Conservation (phyloP, 2,329 filamentous ascomycete genomes). For the Fusarium sp. region DNA sequence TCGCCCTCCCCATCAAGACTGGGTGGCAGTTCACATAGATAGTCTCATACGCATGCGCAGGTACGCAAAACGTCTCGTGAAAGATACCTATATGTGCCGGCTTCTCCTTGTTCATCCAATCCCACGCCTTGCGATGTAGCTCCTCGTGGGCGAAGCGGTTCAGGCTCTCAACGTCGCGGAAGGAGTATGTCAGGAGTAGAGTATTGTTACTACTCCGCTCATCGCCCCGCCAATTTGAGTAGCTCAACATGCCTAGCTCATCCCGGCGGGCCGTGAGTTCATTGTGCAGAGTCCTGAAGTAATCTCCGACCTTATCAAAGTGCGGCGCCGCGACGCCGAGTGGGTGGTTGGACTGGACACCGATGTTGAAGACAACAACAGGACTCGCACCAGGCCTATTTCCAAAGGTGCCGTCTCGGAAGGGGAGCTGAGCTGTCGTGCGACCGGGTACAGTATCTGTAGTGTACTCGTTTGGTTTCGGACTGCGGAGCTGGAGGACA, state of each 20-base stretch:
- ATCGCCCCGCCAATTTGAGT: slow-evolving; percentile 54
- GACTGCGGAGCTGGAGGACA: slow-evolving; percentile 37
- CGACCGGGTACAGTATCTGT: slow-evolving; percentile 48
- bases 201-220: slow-evolving; percentile 55
- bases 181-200: slow-evolving; percentile 62
- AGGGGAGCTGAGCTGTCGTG: slow-evolving; percentile 50
- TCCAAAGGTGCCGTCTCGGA: slow-evolving; percentile 44
- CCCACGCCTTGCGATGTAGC: slow-evolving; percentile 62
- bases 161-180: slow-evolving; percentile 60
- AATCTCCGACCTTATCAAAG: slow-evolving; percentile 51
- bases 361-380: slow-evolving; percentile 59
- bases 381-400: slow-evolving; percentile 43
- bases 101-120: slow-evolving; percentile 58
- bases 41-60: slow-evolving; percentile 60
- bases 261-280: slow-evolving; percentile 52
- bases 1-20: slow-evolving; percentile 49
- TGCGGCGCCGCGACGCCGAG: slow-evolving; percentile 62
- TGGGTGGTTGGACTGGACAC: slow-evolving; percentile 60
- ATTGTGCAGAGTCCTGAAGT: slow-evolving; percentile 54
- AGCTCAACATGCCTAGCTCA: slow-evolving; percentile 61
- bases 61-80: slow-evolving; percentile 65
- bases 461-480: slow-evolving; percentile 37
- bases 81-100: slow-evolving; percentile 60
- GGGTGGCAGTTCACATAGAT: slow-evolving; percentile 61
- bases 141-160: slow-evolving; percentile 64